Evolutionary conservation across 306 rosid species (phyloP), one percentile per base, ranked within the genome.

Genomic region (Amphicarpaea edgeworthii): DNA sequence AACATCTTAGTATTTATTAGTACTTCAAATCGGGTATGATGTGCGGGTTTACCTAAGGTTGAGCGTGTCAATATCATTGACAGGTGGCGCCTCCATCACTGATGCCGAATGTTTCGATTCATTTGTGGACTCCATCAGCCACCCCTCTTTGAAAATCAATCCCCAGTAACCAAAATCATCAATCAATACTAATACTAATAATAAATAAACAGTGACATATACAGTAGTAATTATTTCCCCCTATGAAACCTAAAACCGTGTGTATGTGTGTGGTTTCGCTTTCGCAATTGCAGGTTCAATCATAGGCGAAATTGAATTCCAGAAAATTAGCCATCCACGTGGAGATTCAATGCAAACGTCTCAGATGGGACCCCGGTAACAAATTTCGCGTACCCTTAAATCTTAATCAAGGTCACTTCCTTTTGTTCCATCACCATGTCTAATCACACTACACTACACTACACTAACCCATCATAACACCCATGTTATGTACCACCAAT

Each of bases 21-120:
- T 20, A 46, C 49, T 43, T 45, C 68, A 23, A 55, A 54, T 7
- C 0, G 42, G 40, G 50, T 14, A 54, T 38, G 50, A 69, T 62
- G 49, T 11, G n/a, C n/a, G 5, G 43, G 64, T 40, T 54, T 77
- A 92, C 97, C 90, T 88, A 41, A 77, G 81, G 43, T 73, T 63
- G 64, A 26, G 62, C 50, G 53, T 8, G 47, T 89, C 86, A 11
- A 17, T 4, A 20, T 89, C 86, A 20, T 15, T 53, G 20, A 46
- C 72, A 49, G 73, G 43, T 41, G 83, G 53, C 7, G 62, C 60
- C 68, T 73, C 86, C 72, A 69, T 6, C 58, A 42, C 79, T n/a
- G 30, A 65, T 51, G 75, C 72, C 3, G 82, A 23, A 70, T 14
- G 57, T 71, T 63, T 53, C 64, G 42, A 64, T 50, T 58, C 70